Conservation (phyloP, 148 eudicot genomes). For the Rhododendron simsii region DNA sequence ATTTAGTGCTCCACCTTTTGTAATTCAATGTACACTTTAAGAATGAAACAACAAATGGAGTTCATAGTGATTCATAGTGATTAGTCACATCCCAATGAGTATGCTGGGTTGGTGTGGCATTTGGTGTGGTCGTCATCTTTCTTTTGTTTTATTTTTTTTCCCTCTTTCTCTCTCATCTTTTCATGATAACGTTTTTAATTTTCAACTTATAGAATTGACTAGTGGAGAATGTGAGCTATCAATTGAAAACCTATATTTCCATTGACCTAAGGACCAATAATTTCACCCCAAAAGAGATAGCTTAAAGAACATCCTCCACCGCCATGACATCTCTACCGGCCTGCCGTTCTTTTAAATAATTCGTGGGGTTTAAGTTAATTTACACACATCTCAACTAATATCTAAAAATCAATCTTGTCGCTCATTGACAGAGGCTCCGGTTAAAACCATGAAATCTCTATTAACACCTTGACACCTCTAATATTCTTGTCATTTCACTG, state of each 20-base stretch:
- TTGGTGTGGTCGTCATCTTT: neutral
- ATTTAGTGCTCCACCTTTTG: neutral
- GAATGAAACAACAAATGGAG: neutral
- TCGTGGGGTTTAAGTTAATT: neutral
- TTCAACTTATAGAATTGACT: neutral
- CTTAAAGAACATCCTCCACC: neutral
- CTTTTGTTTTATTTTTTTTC: neutral
- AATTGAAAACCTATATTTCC: conserved; percentile 4
- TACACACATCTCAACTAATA: neutral
- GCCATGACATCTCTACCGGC: neutral
- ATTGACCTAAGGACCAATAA: neutral
- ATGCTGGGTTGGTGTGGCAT: neutral
- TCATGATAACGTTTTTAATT: neutral
- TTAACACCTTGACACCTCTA: neutral
- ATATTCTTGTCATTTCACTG: neutral
- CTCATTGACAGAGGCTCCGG: neutral
- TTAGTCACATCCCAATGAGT: neutral
- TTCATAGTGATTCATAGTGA: neutral
- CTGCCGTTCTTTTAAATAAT: too few species aligned
- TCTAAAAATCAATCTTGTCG: neutral
- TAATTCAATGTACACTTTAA: neutral
- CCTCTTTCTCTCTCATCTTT: too few species aligned
- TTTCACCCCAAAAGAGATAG: neutral
- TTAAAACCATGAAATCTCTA: neutral
- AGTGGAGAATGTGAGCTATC: neutral